Evolutionary conservation across 208 protist species (phyloP).

Genomic region (Trypanosoma caninum): DNA sequence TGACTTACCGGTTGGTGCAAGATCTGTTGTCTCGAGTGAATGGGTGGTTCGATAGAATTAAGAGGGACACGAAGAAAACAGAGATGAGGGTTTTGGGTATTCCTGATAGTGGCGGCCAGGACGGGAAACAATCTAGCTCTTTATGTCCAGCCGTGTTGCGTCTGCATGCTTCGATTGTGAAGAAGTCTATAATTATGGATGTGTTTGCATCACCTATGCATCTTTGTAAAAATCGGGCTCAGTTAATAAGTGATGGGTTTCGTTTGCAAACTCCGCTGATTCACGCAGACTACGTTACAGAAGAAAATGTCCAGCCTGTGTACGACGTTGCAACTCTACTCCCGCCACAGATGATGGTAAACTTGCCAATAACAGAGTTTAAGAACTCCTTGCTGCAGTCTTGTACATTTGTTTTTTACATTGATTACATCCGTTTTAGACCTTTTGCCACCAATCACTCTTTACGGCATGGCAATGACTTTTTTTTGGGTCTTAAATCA

Average conservation of each 20-base stretch:
- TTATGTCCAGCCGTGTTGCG: conserved; percentile 47
- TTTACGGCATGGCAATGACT: neutral
- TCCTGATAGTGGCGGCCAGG: conserved; percentile 33
- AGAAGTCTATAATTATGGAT: conserved; percentile 54
- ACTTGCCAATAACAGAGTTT: neutral
- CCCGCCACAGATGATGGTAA: neutral
- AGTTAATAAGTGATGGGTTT: conserved; percentile 46
- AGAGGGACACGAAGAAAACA: neutral
- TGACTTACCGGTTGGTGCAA: conserved; percentile 26
- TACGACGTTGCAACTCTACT: conserved; percentile 41
- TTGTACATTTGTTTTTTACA: conserved; percentile 60
- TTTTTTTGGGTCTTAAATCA: neutral
- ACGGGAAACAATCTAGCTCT: conserved; percentile 34
- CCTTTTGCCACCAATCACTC: conserved; percentile 15
- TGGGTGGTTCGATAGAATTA: neutral
- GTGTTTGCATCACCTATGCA: conserved; percentile 31
- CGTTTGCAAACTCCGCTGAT: conserved; percentile 45
- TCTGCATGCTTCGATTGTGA: conserved; percentile 37
- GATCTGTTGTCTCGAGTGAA: neutral
- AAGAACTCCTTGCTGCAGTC: neutral
- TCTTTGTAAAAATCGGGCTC: conserved; percentile 34
- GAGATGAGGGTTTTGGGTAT: conserved; percentile 29
- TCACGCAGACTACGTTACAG: conserved; percentile 58
- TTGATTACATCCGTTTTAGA: conserved; percentile 75
- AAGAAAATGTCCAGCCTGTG: conserved; percentile 33